These are phyloP conservation scores for Microbotryum saponariae DNA, from an alignment of 1,284 basidiomycete species.

Conservation along the genomic window DNA sequence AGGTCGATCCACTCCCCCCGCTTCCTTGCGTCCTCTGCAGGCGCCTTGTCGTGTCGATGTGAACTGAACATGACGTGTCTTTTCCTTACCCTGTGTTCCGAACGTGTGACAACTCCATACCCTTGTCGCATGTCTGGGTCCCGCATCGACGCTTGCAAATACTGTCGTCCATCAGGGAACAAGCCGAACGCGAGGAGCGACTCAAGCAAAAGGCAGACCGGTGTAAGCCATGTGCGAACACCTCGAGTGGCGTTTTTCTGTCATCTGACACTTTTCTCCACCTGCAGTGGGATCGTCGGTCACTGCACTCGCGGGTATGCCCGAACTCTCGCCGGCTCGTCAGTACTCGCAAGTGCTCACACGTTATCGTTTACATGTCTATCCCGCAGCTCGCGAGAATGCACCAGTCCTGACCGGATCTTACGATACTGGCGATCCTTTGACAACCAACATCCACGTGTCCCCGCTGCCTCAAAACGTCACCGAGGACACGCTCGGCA, in stretches of 20 bases:
- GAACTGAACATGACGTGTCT: conserved; percentile 18
- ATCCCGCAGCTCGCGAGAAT: conserved; percentile 24
- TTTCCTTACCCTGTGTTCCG: not conserved
- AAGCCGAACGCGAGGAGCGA: conserved; percentile 76
- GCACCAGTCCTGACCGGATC: conserved; percentile 51
- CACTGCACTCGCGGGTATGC: conserved; percentile 70
- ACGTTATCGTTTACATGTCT: not conserved
- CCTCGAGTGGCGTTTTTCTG: conserved; percentile 38
- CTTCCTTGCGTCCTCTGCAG: not conserved
- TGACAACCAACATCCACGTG: conserved; percentile 84
- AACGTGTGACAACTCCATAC: not conserved
- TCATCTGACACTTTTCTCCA: conserved; percentile 37
- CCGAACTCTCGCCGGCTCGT: not conserved
- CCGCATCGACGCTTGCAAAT: not conserved
- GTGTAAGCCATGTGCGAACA: conserved; percentile 8
- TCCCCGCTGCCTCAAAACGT: conserved; percentile 66
- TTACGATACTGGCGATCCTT: conserved; percentile 69
- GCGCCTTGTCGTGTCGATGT: not conserved
- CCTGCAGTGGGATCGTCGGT: conserved; percentile 55
- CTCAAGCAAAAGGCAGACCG: conserved; percentile 54
- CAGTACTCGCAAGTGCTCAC: not conserved
- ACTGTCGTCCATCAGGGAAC: conserved; percentile 55
- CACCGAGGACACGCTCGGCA: conserved; percentile 71
- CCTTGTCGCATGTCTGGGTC: not conserved
- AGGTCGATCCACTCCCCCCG: conserved; percentile 46